Base-by-base conservation (phyloP, 2,329 filamentous ascomycete species). In the Myriangium duriaei region DNA sequence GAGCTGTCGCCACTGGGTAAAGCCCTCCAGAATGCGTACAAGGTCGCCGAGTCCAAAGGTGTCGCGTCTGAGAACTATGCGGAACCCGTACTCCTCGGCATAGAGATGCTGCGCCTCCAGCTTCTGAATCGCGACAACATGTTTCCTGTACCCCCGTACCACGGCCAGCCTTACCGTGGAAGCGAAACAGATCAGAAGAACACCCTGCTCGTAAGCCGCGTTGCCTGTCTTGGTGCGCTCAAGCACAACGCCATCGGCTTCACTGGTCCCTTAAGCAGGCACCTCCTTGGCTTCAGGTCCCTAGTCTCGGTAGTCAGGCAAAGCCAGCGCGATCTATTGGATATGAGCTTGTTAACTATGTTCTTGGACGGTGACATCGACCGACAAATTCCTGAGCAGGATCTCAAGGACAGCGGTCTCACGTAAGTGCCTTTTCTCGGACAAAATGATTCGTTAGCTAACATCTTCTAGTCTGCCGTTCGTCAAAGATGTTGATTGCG, bases 211-310 rank as follows among this genome's bases (percentile, higher is more conserved):
- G 77, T 96, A 50, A 91, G 86, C 48, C 80, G 91, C 28, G 80
- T 87, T 44, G 83, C 87, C 11, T 86, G 82, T 37, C 67, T 96
- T 41, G 73, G 86, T 36, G 84, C 81, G 52, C 68, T 96, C 44
- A 75, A 78, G 19, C 91, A 98, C 56, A 74, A 83, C 49, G 70
- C 73, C 3, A 87, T 88, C 49, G 91, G 91, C 18, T 98, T 95
- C 60, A 95, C 88, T 2, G 91, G 91, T 1, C 88, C 91, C 1
- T 70, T 98, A 1, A 94, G 86, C 66, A 80, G 91, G 58, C 86
- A 88, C 48, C 69, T 95, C 37, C 69, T 98, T 30, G 79, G 77
- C 16, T 98, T 87, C 65, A 81, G 85, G 43, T 87, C 85, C 1
- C 69, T 96, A 41, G 77, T 85, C 29, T 79, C 79, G 2, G 76